Conservation (phyloP, 768 basidiomycete species). For the Tulasnella sp. region DNA sequence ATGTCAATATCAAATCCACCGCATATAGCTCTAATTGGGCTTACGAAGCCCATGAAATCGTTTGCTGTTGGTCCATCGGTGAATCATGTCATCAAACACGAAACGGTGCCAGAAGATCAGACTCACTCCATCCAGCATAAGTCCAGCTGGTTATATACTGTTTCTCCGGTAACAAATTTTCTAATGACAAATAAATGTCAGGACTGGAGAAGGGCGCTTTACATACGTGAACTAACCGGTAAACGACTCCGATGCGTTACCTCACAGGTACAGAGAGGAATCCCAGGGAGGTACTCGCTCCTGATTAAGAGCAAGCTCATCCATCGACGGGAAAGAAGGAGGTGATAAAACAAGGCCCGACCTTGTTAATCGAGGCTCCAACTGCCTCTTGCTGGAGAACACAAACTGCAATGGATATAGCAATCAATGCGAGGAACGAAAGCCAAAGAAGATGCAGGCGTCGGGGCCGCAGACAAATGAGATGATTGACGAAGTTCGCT, state of each 20-base stretch:
- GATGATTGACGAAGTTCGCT: neutral
- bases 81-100: neutral
- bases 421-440: neutral
- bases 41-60: constrained; percentile 20
- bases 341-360: neutral
- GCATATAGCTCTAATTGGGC: neutral
- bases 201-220: neutral
- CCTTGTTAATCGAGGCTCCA: neutral
- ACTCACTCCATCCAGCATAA: constrained; percentile 21
- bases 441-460: neutral
- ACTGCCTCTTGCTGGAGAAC: neutral
- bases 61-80: neutral
- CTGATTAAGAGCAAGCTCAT: neutral
- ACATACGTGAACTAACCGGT: neutral
- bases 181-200: neutral
- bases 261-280: neutral
- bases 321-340: neutral
- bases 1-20: neutral
- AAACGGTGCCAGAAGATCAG: neutral
- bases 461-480: neutral
- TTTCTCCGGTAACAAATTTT: neutral
- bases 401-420: neutral
- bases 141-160: constrained; percentile 11
- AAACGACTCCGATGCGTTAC: neutral
- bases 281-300: neutral